Base-by-base conservation (phyloP, 2,329 filamentous ascomycete species). In the Pyrenochaeta sp. region DNA sequence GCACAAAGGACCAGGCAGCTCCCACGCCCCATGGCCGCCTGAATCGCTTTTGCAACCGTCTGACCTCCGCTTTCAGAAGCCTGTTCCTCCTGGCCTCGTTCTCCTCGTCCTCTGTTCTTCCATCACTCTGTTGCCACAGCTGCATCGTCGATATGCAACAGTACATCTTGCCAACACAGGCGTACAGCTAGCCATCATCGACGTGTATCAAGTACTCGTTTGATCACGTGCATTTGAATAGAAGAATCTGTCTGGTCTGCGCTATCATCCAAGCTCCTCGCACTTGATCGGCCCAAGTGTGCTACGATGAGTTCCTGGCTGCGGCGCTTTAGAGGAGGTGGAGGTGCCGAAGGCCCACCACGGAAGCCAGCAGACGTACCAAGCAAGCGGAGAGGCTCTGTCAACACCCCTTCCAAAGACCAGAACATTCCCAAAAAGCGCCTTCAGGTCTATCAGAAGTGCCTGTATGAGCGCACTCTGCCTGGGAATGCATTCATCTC, bases 401-500 rank as follows among this genome's bases (percentile, higher is more conserved):
- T 43, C 17, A 61, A 51, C 12, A 43, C 42, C 7, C 35, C 49
- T 4, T 48, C 59, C 35, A 61, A 60, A 46, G 68, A 71, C 45
- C 63, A 63, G 1, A 72, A 72, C 32, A 53, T 58, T 3, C 69
- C 68, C 3, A 54, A 56, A 20, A 64, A 64, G 43, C 59, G 68
- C 44, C 53, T 69, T 20, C 68, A 70, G 39, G 51, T 71, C n/a
- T 64, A 67, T 33, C 67, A 72, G 29, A 71, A 75, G 65, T 80
- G 80, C 51, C 76, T 83, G 35, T 83, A 82, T 48, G 81, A 83
- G 61, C 77, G 80, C 17, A 73, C 68, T 18, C 73, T 83, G 12
- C 79, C 79, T 0, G 79, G 81, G 3, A 73, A 79, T 32, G 77
- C 79, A 7, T 82, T 79, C 58, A 76, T 82, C 45, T 81, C 80